Evolutionary conservation across 2,329 filamentous ascomycete genomes (phyloP).

Genomic region (Fusarium sp.): DNA sequence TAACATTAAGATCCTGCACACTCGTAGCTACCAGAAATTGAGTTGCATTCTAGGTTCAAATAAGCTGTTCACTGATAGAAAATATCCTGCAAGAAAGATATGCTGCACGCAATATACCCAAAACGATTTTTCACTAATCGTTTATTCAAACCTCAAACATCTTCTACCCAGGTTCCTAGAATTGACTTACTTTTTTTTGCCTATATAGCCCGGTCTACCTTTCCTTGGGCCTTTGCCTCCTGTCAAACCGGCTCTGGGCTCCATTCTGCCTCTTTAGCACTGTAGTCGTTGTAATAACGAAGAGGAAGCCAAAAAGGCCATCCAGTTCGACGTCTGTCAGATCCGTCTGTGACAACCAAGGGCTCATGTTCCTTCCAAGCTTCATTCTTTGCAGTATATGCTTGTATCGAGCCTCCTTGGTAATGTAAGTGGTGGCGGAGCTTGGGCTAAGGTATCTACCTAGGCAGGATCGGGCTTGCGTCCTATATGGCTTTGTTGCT

Average conservation of each 20-base stretch:
- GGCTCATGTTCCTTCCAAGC: neutral
- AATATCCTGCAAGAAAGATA: no score
- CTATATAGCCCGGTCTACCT: neutral
- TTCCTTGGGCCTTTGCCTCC: neutral
- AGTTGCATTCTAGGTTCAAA: fast-evolving
- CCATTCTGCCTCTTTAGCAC: neutral
- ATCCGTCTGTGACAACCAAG: fast-evolving
- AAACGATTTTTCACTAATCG: no score
- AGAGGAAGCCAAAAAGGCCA: neutral
- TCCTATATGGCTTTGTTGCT: no score
- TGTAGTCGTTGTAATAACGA: fast-evolving
- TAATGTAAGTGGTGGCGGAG: no score
- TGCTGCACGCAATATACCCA: neutral
- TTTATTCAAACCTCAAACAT: neutral
- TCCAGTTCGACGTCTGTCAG: neutral
- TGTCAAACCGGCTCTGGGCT: neutral
- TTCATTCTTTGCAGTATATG: neutral
- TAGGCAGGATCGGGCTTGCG: no score
- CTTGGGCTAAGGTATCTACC: no score
- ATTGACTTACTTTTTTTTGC: neutral
- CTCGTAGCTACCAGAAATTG: fast-evolving
- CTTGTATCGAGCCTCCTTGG: neutral
- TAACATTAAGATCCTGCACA: fast-evolving
- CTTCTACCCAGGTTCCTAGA: neutral
- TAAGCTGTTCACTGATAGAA: fast-evolving